A percentile compares a stretch with the other conserved stretches of the same genome.
Conservation (phyloP, 176 grass and related monocot species). For the Zoysia pacifica region DNA sequence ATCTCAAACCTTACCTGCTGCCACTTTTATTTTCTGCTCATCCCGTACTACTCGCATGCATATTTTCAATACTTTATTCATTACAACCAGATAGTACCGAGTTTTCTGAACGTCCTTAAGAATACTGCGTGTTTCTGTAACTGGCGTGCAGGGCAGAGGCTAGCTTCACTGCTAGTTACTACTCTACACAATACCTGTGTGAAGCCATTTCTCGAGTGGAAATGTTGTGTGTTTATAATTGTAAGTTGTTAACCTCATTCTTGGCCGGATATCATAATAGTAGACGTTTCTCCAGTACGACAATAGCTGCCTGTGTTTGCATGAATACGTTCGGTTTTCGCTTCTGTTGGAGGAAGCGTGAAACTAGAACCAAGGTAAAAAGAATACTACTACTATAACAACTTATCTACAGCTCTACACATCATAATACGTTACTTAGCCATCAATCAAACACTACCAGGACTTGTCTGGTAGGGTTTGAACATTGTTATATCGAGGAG, state of each 20-base stretch:
- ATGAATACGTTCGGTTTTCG: too few species aligned
- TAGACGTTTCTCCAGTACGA: background rate
- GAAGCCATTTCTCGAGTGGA: conserved; percentile 26
- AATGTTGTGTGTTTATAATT: conserved; percentile 25
- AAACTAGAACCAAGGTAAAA: too few species aligned
- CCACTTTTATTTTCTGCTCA: too few species aligned
- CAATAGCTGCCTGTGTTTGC: background rate
- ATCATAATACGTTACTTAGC: background rate
- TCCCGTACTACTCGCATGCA: too few species aligned
- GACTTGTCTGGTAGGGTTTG: background rate
- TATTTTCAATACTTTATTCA: too few species aligned
- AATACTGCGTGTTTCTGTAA: background rate
- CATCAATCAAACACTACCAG: background rate
- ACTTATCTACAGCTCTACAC: background rate
- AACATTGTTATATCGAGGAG: too few species aligned
- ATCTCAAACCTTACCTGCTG: too few species aligned
- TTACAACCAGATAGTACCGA: too few species aligned
- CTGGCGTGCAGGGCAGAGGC: conserved; percentile 8
- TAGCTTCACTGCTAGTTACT: conserved; percentile 1
- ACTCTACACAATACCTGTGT: background rate
- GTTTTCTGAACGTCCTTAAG: too few species aligned
- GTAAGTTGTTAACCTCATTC: conserved; percentile 36
- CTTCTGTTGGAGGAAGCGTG: background rate
- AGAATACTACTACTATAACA: too few species aligned
- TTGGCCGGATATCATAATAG: background rate